phyloP scores from a whole-genome alignment of 768 basidiomycete genomes.

The Suillus fuscotomentosus region DNA sequence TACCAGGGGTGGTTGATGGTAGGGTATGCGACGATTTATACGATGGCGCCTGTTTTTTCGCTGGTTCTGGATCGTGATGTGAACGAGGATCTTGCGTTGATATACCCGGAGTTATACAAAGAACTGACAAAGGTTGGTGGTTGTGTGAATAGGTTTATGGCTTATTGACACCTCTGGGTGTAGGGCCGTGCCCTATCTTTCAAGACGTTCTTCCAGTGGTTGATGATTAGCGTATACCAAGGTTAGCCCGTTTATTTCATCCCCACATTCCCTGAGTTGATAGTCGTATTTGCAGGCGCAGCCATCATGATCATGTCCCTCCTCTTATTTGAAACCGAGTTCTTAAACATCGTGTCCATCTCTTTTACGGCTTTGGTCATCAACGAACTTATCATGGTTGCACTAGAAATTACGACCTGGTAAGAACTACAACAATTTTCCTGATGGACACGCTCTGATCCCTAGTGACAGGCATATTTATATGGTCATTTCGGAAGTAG shows the following conservation, averaged over 20 bases:
- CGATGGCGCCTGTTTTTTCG: slow-evolving; percentile 98
- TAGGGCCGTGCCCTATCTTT: slow-evolving; percentile 93
- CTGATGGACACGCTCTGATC: not conserved
- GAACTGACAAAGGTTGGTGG: slow-evolving; percentile 85
- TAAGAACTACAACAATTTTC: slow-evolving; percentile 27
- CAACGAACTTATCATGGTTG: slow-evolving; percentile 99
- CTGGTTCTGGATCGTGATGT: slow-evolving; percentile 95
- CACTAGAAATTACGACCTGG: slow-evolving; percentile 97
- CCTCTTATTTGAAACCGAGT: slow-evolving; percentile 94
- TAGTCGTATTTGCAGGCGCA: slow-evolving; percentile 54
- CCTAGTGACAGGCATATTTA: slow-evolving; percentile 73
- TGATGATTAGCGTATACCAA: slow-evolving; percentile 97
- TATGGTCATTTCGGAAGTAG: slow-evolving; percentile 91
- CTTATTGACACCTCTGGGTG: slow-evolving; percentile 3
- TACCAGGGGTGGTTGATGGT: slow-evolving; percentile 99
- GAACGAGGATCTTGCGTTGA: slow-evolving; percentile 89
- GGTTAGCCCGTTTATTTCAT: slow-evolving; percentile 42
- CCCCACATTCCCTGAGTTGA: slow-evolving; percentile 1
- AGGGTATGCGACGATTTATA: slow-evolving; percentile 94
- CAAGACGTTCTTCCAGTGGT: slow-evolving; percentile 98
- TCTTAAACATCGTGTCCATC: slow-evolving; percentile 96
- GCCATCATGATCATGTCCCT: slow-evolving; percentile 99
- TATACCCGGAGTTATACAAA: slow-evolving; percentile 98
- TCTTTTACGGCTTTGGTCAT: slow-evolving; percentile 95
- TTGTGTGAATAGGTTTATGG: not conserved